phyloP scores from a whole-genome alignment of 768 basidiomycete species.

The Hypholoma fasciculare region DNA sequence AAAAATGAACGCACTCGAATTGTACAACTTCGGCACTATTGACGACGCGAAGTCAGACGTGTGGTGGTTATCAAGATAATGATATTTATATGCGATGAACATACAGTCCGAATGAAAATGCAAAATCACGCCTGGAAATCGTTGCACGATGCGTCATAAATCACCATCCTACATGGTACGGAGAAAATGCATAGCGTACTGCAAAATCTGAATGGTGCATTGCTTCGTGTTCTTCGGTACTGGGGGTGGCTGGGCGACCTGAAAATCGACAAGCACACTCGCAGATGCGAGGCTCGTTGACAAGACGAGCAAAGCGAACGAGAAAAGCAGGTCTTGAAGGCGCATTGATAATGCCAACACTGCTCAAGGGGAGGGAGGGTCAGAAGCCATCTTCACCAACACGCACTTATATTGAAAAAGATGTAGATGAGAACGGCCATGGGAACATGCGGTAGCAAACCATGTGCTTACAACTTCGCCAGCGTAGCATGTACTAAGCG shows the following conservation, averaged over 20 bases:
- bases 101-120: slow-evolving; percentile 68
- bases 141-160: not conserved
- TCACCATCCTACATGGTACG: not conserved
- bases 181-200: slow-evolving; percentile 34
- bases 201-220: slow-evolving; percentile 65
- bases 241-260: slow-evolving; percentile 72
- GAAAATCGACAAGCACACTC: slow-evolving; percentile 60
- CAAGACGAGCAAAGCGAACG: slow-evolving; percentile 8
- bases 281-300: slow-evolving; percentile 25
- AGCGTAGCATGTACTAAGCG: not conserved
- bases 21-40: slow-evolving; percentile 63
- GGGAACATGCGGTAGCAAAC: slow-evolving; percentile 13
- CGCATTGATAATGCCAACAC: slow-evolving; percentile 11
- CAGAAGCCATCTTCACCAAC: not conserved
- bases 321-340: slow-evolving; percentile 7
- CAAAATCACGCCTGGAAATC: slow-evolving; percentile 62
- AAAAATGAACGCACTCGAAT: slow-evolving; percentile 42
- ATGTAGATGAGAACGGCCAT: slow-evolving; percentile 26
- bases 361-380: slow-evolving; percentile 2
- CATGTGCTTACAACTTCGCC: slow-evolving; percentile 17
- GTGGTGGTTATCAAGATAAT: not conserved
- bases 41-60: not conserved
- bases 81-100: not conserved
- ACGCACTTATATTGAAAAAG: slow-evolving; percentile 10
- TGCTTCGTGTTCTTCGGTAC: slow-evolving; percentile 59